A percentile compares a stretch with the other conserved stretches of the same genome.
Conservation (phyloP, 352 stramenopile genomes). For the Globisporangium carolinianum region DNA sequence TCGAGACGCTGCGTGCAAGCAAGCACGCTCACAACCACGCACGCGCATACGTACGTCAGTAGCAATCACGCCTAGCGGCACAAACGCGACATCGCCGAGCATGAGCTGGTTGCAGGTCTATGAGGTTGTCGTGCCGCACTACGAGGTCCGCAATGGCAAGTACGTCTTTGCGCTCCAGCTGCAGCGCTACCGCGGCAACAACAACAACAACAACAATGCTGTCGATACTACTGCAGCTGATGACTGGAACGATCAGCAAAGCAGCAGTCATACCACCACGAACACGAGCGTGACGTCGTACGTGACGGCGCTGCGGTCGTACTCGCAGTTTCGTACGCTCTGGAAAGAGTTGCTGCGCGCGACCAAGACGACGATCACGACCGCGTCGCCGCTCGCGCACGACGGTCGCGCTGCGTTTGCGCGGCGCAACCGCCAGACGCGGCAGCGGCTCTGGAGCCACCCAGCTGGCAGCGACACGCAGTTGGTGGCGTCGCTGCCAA, state of each 20-base stretch:
- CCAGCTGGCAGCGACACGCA: not conserved
- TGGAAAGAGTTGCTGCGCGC: slow-evolving; percentile 41
- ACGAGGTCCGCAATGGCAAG: slow-evolving; percentile 33
- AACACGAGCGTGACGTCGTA: slow-evolving; percentile 6
- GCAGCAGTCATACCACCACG: not conserved
- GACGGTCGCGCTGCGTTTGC: slow-evolving; percentile 8
- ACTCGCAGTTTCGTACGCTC: slow-evolving; percentile 54
- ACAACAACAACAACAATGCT: slow-evolving; percentile 15
- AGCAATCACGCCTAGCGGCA: not conserved
- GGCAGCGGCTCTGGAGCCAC: slow-evolving; percentile 7
- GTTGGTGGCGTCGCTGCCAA: no score
- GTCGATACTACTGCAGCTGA: slow-evolving; percentile 14
- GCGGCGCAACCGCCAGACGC: slow-evolving; percentile 10
- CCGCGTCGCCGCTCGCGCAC: slow-evolving; percentile 8
- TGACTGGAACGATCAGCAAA: slow-evolving; percentile 7
- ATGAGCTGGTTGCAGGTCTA: slow-evolving; percentile 61
- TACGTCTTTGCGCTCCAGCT: slow-evolving; percentile 44
- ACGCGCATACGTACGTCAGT: not conserved
- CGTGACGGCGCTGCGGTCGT: slow-evolving; percentile 34
- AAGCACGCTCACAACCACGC: not conserved
- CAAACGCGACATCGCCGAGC: not conserved
- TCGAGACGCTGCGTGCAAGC: not conserved
- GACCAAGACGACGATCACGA: slow-evolving; percentile 21
- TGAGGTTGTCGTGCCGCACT: slow-evolving; percentile 35
- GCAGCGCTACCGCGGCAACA: slow-evolving; percentile 19